Base-by-base conservation (phyloP, 306 rosid genomes). In the Chamaecrista fasciculata region DNA sequence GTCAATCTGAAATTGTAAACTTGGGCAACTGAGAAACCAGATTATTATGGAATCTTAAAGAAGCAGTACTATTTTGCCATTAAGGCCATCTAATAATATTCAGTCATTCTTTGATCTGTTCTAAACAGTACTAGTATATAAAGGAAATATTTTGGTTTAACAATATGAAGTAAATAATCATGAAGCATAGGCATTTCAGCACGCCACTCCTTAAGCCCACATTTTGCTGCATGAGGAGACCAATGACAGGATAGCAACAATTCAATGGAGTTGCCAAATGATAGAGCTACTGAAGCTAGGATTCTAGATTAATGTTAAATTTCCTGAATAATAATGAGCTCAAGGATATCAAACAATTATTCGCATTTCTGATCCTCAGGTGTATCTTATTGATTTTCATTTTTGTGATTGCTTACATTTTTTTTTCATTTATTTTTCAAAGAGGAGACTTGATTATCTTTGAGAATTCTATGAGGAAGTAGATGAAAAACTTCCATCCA, bases 401-500 rank as follows among this genome's bases (percentile, higher is more conserved):
- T 1, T 33, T 33, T 33, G 8, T 33, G 37, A 39, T 25, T 25
- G n/a, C n/a, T n/a, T n/a, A n/a, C n/a, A n/a, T n/a, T n/a, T n/a
- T n/a, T n/a, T n/a, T n/a, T n/a, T 62, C 28, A 58, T 62, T 37
- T 37, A 5, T 39, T 37, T n/a, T 9, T 50, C 23, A 26, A 11
- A 11, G 4, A 23, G n/a, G 25, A 71, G 34, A 24, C 42, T 0
- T 14, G 42, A 49, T 33, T 21, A 49, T 29, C 18, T 25, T 8
- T 7, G 11, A 9, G 29, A 15, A 44, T 55, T 59, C 53, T 40
- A 53, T 21, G 42, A 42, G 49, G 29, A 31, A 74, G 24, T 65
- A 74, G 62, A 53, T n/a, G 48, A 36, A 67, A 33, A 14, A 1
- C 11, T 53, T 47, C 34, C 52, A 74, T 67, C 73, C 46, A 57